A percentile compares a stretch with the other conserved stretches of the same genome.
Evolutionary conservation across 306 rosid genomes (phyloP).

Genomic region (Biancaea sappan): DNA sequence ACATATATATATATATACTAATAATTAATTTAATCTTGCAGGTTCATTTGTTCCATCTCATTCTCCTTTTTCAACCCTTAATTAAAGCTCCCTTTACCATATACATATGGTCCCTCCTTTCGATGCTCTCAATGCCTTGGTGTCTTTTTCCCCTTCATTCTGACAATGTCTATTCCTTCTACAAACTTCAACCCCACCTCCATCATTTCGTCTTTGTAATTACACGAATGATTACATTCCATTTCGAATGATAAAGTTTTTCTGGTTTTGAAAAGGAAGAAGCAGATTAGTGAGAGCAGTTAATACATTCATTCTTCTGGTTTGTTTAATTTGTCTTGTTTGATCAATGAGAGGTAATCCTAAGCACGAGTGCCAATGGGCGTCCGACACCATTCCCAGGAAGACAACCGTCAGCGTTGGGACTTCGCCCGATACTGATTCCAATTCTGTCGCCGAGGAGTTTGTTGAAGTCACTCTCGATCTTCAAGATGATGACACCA

Average conservation of each 20-base stretch:
- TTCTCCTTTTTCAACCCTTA: background rate
- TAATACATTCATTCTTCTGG: slow-evolving; percentile 7
- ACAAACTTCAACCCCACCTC: background rate
- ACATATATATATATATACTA: background rate
- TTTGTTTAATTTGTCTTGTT: background rate
- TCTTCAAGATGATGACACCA: slow-evolving; percentile 83
- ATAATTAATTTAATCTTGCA: background rate
- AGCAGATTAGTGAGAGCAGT: background rate
- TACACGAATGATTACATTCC: background rate
- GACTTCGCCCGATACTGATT: slow-evolving; percentile 72
- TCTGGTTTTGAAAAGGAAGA: background rate
- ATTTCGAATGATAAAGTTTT: background rate
- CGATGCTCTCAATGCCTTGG: background rate
- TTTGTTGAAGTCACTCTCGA: slow-evolving; percentile 94
- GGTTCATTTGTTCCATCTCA: background rate
- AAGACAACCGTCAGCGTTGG: slow-evolving; percentile 44
- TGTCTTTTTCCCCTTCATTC: slow-evolving; percentile 22
- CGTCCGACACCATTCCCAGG: slow-evolving; percentile 68
- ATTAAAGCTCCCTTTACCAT: background rate
- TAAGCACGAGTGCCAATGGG: slow-evolving; percentile 76
- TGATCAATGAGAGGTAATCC: slow-evolving; percentile 55
- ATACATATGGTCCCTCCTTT: background rate
- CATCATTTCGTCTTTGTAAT: background rate
- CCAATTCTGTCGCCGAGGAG: slow-evolving; percentile 63
- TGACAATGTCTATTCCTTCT: background rate